Conservation (phyloP, 106 monocot genomes). For the Iris macrosiphon region DNA sequence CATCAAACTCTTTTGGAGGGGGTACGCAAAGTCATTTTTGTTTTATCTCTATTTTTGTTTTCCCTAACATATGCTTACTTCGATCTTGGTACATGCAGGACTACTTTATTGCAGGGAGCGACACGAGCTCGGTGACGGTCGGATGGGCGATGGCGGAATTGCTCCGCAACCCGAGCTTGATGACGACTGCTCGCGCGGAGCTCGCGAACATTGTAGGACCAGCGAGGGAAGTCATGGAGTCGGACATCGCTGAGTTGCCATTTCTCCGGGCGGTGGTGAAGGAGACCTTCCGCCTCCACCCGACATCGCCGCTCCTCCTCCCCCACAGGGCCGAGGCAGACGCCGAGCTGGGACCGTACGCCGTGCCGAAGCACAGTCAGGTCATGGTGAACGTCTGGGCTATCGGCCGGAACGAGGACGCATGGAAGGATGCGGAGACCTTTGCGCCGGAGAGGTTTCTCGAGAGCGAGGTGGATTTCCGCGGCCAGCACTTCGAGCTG, state of each 20-base stretch:
- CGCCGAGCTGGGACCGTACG: not conserved
- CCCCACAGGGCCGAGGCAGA: conserved; percentile 24
- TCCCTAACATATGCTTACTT: not conserved
- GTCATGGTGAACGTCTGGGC: conserved; percentile 15
- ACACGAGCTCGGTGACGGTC: conserved; percentile 36
- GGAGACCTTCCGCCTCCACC: conserved; percentile 51
- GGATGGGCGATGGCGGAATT: conserved; percentile 67
- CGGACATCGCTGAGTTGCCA: conserved; percentile 26
- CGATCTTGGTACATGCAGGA: conserved; percentile 13
- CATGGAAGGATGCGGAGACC: conserved; percentile 1
- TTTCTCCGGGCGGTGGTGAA: conserved; percentile 50
- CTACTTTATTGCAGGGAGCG: conserved; percentile 40
- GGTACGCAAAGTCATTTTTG: too few species aligned
- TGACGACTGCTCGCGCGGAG: conserved; percentile 27
- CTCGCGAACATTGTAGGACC: conserved; percentile 15
- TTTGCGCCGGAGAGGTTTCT: conserved; percentile 13
- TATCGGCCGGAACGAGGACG: not conserved
- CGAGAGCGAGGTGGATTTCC: not conserved
- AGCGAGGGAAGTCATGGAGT: conserved; percentile 23
- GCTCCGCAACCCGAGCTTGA: conserved; percentile 16
- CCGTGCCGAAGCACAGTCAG: not conserved
- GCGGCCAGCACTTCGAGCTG: conserved; percentile 1
- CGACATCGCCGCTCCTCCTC: conserved; percentile 34
- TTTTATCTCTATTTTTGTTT: not conserved
- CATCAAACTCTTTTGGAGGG: too few species aligned